Conservation (phyloP, 441 rosid genomes). For the Gossypium laxum region DNA sequence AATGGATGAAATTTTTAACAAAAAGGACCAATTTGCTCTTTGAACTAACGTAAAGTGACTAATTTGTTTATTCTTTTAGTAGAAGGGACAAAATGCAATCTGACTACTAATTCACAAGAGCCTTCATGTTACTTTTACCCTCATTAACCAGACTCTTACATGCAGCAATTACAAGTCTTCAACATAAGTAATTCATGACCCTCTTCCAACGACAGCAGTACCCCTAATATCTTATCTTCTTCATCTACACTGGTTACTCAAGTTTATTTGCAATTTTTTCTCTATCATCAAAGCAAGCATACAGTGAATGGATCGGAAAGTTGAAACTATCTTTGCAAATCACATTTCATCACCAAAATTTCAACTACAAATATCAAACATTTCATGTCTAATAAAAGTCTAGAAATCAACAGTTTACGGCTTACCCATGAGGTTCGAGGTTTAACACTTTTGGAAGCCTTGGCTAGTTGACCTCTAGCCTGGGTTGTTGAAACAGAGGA, state of each 20-base stretch:
- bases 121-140: background rate
- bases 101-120: background rate
- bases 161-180: conserved; percentile 3
- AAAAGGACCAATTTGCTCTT: too few relatives aligned
- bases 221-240: background rate
- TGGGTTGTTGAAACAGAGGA: conserved; percentile 44
- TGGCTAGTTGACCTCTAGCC: conserved; percentile 43
- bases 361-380: background rate
- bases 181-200: background rate
- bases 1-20: too few relatives aligned
- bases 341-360: background rate
- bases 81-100: background rate
- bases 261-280: background rate
- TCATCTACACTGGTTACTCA: background rate
- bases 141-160: conserved; percentile 5
- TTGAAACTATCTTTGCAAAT: background rate
- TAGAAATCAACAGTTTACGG: conserved; percentile 10
- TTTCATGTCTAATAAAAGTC: background rate
- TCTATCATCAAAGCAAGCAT: conserved; percentile 6
- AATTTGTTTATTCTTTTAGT: background rate
- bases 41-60: background rate
- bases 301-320: background rate
- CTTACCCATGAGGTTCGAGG: conserved; percentile 56
- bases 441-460: conserved; percentile 50
- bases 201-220: background rate